These are phyloP conservation scores for Goffeauzyma gilvescens DNA, from an alignment of 768 basidiomycete genomes.

Conservation along the genomic window DNA sequence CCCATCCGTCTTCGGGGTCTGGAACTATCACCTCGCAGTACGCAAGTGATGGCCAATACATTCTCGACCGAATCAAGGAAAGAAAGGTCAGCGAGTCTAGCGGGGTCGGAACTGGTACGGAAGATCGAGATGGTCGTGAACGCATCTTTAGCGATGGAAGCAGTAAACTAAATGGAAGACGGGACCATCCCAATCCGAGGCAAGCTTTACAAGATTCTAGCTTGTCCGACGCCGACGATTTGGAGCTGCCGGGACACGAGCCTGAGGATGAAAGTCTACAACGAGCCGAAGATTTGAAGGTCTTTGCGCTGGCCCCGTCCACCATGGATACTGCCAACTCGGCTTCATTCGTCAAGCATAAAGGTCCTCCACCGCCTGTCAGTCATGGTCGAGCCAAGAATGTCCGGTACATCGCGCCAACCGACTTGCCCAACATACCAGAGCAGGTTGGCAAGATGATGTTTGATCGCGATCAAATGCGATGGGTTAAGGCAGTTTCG, in stretches of 20 bases:
- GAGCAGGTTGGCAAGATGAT: constrained; percentile 72
- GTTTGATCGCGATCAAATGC: constrained; percentile 63
- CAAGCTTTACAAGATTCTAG: constrained; percentile 14
- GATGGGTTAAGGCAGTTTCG: constrained; percentile 63
- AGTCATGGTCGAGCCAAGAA: constrained; percentile 3
- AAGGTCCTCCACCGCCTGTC: constrained; percentile 18
- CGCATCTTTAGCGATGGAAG: constrained; percentile 5
- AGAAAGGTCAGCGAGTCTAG: constrained; percentile 14
- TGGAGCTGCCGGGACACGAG: neutral
- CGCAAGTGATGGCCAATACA: constrained; percentile 5
- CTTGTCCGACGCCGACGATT: constrained; percentile 34
- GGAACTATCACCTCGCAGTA: constrained; percentile 11
- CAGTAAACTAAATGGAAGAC: constrained; percentile 5
- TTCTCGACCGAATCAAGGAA: constrained; percentile 10
- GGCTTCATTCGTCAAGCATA: constrained; percentile 58
- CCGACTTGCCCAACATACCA: constrained; percentile 49
- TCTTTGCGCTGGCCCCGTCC: neutral
- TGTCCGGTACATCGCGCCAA: constrained; percentile 55
- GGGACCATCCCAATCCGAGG: constrained; percentile 3
- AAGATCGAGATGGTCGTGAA: constrained; percentile 20
- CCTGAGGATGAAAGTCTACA: neutral
- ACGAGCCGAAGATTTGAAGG: neutral
- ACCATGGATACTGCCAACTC: constrained; percentile 36
- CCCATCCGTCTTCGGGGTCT: no score
- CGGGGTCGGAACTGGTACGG: constrained; percentile 4